Evolutionary conservation across 2,329 filamentous ascomycete genomes (phyloP), one percentile per base, ranked within the genome.

Genomic region (Basipetospora sp.): DNA sequence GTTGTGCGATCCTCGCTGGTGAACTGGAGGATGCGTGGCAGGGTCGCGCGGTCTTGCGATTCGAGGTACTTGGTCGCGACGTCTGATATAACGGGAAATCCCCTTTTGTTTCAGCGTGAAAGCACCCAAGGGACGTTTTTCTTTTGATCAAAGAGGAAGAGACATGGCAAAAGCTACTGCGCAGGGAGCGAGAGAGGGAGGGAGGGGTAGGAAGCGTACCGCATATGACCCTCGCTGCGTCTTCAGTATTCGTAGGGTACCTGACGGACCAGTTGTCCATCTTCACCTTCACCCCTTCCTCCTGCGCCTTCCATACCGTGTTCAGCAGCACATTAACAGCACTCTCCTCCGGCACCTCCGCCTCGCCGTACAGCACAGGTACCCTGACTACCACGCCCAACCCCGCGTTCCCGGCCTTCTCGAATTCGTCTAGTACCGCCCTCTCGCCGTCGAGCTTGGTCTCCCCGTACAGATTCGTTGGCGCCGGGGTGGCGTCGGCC

Each of bases 201-300:
- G 22, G 22, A 25, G 22, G 14, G 16, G 25, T 14, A 19, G 48
- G 39, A 47, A 44, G 57, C 63, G 47, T 62, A 76, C 73, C 73
- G 43, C 75, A 67, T 48, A 77, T 81, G 32, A 94, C 81, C 28
- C 87, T 69, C 14, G 69, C 85, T 14, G 93, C 78, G 51, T 94
- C 87, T 52, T 85, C 79, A 0, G 85, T 93, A 53, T 90, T 90
- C 6, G 86, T 93, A 8, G 86, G 86, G 59, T 84, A 93, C 19
- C 86, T 71, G 36, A 81, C 60, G 2, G 82, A 77, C 76, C 84
- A 93, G 54, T 92, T 77, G 50, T 94, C 86, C 76, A 93, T 87
- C 52, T 73, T 77, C 29, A 86, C 64, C 40, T 67, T 68, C 2
- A 65, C 64, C 4, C 64, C 70, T 27, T 65, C 60, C 35, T 76